These are phyloP conservation scores for Phaeoacremonium minimum DNA, from an alignment of 2,329 filamentous ascomycete species.

Conservation along the genomic window DNA sequence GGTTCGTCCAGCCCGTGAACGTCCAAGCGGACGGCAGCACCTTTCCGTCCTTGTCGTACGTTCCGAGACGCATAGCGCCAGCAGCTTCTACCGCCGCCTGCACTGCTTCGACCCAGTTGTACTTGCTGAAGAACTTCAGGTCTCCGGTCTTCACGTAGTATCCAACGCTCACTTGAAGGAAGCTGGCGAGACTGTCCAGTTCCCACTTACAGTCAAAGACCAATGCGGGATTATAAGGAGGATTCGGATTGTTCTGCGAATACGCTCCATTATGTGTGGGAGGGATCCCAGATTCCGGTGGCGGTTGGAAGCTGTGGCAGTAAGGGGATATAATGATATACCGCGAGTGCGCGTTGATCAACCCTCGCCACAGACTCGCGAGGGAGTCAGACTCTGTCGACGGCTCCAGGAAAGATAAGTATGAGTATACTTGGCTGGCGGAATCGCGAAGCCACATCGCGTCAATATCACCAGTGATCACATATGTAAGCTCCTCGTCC, in stretches of 20 bases:
- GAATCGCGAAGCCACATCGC: conserved; percentile 88
- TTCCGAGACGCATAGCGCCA: conserved; percentile 62
- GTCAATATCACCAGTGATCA: conserved; percentile 81
- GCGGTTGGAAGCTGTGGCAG: conserved; percentile 89
- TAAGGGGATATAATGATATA: conserved; percentile 70
- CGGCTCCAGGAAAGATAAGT: conserved; percentile 55
- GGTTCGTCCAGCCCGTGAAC: conserved; percentile 67
- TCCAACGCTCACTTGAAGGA: conserved; percentile 74
- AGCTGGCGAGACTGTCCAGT: conserved; percentile 81
- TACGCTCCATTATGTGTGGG: conserved; percentile 54
- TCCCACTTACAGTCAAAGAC: conserved; percentile 93
- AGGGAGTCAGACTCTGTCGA: conserved; percentile 52
- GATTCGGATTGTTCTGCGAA: conserved; percentile 54
- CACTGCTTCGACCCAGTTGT: conserved; percentile 66
- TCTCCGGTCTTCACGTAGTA: conserved; percentile 64
- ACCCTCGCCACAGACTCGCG: conserved; percentile 63
- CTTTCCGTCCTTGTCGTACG: conserved; percentile 56
- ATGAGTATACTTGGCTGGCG: conserved; percentile 68
- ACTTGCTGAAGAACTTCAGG: conserved; percentile 49
- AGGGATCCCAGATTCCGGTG: conserved; percentile 64
- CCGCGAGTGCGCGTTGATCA: conserved; percentile 67
- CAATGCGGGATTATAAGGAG: conserved; percentile 60
- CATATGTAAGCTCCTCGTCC: conserved; percentile 66
- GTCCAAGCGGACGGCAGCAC: conserved; percentile 58
- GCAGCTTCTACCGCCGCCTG: conserved; percentile 62